Evolutionary conservation across 2,329 filamentous ascomycete species (phyloP), one percentile per base, ranked within the genome.

Genomic region (Colletotrichum liaoningense): DNA sequence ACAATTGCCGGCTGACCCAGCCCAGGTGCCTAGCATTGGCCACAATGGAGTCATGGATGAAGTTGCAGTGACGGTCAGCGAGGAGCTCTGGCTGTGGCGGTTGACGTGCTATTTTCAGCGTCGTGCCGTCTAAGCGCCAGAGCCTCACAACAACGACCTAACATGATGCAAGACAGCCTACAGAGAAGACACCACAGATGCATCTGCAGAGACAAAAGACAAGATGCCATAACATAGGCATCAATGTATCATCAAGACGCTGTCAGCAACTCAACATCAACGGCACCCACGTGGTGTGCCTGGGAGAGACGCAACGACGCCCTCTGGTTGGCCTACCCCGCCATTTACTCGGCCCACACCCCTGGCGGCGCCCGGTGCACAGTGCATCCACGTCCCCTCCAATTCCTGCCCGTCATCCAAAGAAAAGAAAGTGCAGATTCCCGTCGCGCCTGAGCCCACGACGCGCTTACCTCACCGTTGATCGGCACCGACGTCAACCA

Each of bases 281-380:
- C 19, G 28, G 46, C 3, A 12, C 55, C 71, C 71, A 73, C 71
- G 71, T 73, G 71, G 71, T 71, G 67, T 71, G 56, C 67, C 62
- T 65, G 62, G 55, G 38, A 71, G 49, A 42, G 38, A 42, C 38
- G 14, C 6, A 42, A 42, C 14, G 16, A 52, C 71, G 62, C 49
- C 60, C 60, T 62, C 55, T 71, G 71, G 71, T 73, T 71, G 60
- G 71, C 46, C 56, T 73, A 73, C 71, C 71, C 71, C 71, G 71
- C 71, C 67, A 73, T 73, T 73, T 73, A 73, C 71, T 73, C 55
- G 49, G 69, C 59, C 67, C 71, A 73, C 70, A 69, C 71, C 71
- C 71, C 67, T 62, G 67, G 24, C 67, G 70, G 46, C 55, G 30
- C 33, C 46, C 28, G 52, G 60, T 28, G 67, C 71, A 73, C 71